Evolutionary conservation across 805 yeast genomes (phyloP), one percentile per base, ranked within the genome.

Genomic region (Nakazawaea anatomiae): DNA sequence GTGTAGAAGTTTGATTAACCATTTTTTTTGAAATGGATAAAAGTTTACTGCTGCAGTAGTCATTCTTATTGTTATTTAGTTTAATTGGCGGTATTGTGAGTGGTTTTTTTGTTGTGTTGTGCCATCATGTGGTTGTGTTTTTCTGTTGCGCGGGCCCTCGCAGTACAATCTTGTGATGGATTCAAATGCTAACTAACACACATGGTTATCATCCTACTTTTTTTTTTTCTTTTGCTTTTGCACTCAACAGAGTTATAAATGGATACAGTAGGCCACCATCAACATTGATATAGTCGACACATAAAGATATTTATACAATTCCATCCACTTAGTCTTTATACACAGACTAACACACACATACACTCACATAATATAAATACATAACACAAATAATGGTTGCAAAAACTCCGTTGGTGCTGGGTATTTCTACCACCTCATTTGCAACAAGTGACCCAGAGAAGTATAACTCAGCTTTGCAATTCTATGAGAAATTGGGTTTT

Each of bases 401-500:
- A 12, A 36, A 47, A 14, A 39, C 36, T 31, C 46, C 45, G 14
- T 44, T 44, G 44, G 47, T 46, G 34, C 55, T 52, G 50, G 69
- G 72, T 27, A 62, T 82, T 46, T 79, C 87, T 30, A 82, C 79
- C 60, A 70, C 80, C 29, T 84, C 92, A 39, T 69, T 85, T 50
- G 80, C 81, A 42, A 82, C 90, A 8, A 66, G 71, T 47, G 76
- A 75, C 57, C 69, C 74, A 4, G 66, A 63, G 7, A 61, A 64
- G 38, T 86, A 79, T 64, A 68, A 69, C 5, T 61, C 69, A 35
- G 62, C 85, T 10, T 68, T 79, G 47, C 59, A 68, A n/a, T 87
- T 84, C 66, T 87, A 86, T 68, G 71, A 66, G 56, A 57, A 66
- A 30, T 69, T 86, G 51, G 91, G 91, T 28, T 85, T 85, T 61